Evolutionary conservation across 2,329 filamentous ascomycete species (phyloP).

Genomic region (Fusarium falciforme): DNA sequence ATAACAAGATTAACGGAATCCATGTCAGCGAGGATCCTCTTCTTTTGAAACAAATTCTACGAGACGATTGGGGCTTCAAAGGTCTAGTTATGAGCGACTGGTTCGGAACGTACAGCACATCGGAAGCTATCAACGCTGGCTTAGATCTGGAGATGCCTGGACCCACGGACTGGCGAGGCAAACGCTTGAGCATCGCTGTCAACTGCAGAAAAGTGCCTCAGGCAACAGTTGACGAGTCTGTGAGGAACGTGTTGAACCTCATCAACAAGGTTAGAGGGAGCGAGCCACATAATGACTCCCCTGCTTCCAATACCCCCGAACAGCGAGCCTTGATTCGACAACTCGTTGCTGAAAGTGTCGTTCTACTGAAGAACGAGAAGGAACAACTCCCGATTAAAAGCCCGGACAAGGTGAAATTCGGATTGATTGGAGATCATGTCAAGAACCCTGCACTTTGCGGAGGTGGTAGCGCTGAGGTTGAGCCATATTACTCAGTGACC

Average conservation of each 20-base stretch:
- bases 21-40: constrained; percentile 40
- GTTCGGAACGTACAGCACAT: constrained; percentile 48
- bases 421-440: constrained; percentile 54
- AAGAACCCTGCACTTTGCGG: constrained; percentile 48
- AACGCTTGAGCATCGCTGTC: constrained; percentile 42
- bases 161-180: constrained; percentile 40
- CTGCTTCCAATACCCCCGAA: constrained; percentile 22
- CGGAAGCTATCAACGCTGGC: constrained; percentile 44
- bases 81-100: constrained; percentile 48
- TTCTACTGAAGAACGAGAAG: constrained; percentile 19
- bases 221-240: constrained; percentile 40
- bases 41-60: constrained; percentile 46
- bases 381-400: constrained; percentile 22
- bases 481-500: constrained; percentile 49
- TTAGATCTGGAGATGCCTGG: constrained; percentile 51
- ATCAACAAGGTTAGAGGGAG: constrained; percentile 22
- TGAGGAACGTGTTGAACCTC: constrained; percentile 37
- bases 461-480: constrained; percentile 50
- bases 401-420: constrained; percentile 47
- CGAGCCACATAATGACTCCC: background rate
- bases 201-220: constrained; percentile 37
- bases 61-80: constrained; percentile 39
- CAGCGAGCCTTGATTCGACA: constrained; percentile 27
- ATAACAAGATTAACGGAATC: constrained; percentile 54
- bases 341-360: constrained; percentile 20